Base-by-base conservation (phyloP, 805 yeast species). In the Metschnikowia continentalis region DNA sequence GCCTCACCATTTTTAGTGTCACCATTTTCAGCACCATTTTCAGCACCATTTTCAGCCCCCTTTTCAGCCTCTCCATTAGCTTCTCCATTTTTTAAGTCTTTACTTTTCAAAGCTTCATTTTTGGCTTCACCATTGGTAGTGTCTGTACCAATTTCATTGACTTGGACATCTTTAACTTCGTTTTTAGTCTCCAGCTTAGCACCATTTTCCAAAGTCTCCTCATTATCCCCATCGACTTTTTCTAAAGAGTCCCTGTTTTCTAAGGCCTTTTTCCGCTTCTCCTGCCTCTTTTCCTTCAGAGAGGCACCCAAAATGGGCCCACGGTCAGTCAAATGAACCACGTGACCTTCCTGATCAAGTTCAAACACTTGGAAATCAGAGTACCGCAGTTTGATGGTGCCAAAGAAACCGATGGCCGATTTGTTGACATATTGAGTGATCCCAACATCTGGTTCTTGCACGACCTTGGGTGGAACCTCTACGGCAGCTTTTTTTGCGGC, bases 351-450 rank as follows among this genome's bases (percentile, higher is more conserved):
- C 32, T 69, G 59, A 53, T 77, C 86, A 50, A 94, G 86, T 67
- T 94, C 99, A 67, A 90, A 89, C 42, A 94, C 99, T 63, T 89
- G 77, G 65, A 94, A 94, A 65, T 94, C 99, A 13, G 96, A 85
- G 69, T 90, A 91, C 54, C 97, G 75, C 63, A 88, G 96, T 67
- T 94, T 94, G 60, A 94, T 74, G 13, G 79, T 76, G 2, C 98
- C 99, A 15, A 67, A 65, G 56, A 94, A 89, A 2, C 97, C 96
- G 3, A 62, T 62, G 35, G 63, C 51, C 23, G 51, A 52, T 8
- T 74, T 67, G 44, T 82, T 80, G 35, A 90, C 69, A 60, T 72
- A 91, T 47, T 81, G 80, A 1, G 89, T 83, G 56, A 94, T 92
- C 5, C 99, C 99, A 7, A 94, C 99, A 65, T 90, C 95, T 2